A percentile compares a stretch with the other conserved stretches of the same genome.
Evolutionary conservation across 176 grass and related monocot genomes (phyloP).

Genomic region (Lolium rigidum): DNA sequence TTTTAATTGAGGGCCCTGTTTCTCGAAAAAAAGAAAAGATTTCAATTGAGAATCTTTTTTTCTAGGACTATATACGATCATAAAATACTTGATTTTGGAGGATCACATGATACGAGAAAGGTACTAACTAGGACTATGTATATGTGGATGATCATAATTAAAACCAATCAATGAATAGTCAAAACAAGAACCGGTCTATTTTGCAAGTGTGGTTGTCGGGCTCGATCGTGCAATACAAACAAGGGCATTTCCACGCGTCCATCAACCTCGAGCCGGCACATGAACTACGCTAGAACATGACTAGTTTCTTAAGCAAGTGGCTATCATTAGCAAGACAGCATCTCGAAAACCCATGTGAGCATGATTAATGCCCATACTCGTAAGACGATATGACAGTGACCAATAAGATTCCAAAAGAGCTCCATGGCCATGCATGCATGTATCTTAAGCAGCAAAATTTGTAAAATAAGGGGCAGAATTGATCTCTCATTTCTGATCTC

Average conservation of each 20-base stretch:
- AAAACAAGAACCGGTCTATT: neutral
- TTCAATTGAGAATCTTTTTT: neutral
- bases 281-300: neutral
- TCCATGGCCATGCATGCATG: conserved; percentile 29
- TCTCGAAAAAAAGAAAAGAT: neutral
- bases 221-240: neutral
- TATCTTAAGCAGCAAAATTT: conserved; percentile 1
- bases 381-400: conserved; percentile 7
- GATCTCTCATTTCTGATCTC: neutral
- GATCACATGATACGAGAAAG: neutral
- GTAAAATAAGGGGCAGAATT: neutral
- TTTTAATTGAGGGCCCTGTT: neutral
- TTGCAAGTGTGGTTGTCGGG: conserved; percentile 26
- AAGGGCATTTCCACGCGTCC: conserved; percentile 31
- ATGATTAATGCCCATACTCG: conserved; percentile 29
- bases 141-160: neutral
- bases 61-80: neutral
- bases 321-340: conserved; percentile 39
- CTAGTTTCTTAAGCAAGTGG: conserved; percentile 1
- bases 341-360: conserved; percentile 44
- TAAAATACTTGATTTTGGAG: neutral
- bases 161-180: neutral
- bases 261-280: neutral
- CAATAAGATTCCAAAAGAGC: conserved; percentile 22
- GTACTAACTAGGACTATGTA: neutral